Evolutionary conservation across 2,329 filamentous ascomycete species (phyloP).

Genomic region (Alternaria hordeiaustralica): DNA sequence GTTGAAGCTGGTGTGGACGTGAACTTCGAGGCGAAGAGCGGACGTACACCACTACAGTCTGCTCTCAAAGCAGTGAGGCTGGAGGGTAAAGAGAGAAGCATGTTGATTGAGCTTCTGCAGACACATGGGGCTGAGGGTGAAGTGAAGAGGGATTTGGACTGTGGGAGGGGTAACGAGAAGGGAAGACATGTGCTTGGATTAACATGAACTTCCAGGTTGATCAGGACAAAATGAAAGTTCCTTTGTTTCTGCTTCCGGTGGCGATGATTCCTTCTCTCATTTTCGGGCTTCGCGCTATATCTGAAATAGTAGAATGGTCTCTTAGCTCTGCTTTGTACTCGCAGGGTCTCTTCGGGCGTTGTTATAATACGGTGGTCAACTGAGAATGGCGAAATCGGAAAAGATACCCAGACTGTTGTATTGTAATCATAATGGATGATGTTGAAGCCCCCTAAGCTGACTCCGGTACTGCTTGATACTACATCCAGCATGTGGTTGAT

Average conservation of each 20-base stretch:
- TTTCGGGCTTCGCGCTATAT: background rate
- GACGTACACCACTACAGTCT: constrained; percentile 31
- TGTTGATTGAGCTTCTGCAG: constrained; percentile 38
- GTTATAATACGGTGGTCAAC: background rate
- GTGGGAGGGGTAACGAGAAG: constrained; percentile 27
- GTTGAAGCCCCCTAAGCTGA: accelerated
- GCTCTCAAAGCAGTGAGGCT: constrained; percentile 25
- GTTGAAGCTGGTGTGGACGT: constrained; percentile 42
- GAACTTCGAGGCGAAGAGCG: constrained; percentile 30
- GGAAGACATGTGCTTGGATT: constrained; percentile 29
- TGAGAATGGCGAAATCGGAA: background rate
- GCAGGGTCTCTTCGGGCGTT: background rate
- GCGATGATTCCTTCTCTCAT: background rate
- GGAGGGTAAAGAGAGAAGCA: constrained; percentile 35
- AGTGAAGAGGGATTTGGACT: constrained; percentile 17
- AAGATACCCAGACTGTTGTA: background rate
- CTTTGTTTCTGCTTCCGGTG: background rate
- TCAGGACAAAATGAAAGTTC: background rate
- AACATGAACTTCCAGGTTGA: constrained; percentile 2
- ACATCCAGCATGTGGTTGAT: background rate
- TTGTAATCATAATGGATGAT: background rate
- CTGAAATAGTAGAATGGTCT: background rate
- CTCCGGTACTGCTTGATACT: background rate
- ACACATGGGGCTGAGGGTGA: constrained; percentile 39
- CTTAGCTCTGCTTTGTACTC: background rate